These are phyloP conservation scores for Talaromyces borbonicus DNA, from an alignment of 495 filamentous ascomycete species.

Conservation along the genomic window DNA sequence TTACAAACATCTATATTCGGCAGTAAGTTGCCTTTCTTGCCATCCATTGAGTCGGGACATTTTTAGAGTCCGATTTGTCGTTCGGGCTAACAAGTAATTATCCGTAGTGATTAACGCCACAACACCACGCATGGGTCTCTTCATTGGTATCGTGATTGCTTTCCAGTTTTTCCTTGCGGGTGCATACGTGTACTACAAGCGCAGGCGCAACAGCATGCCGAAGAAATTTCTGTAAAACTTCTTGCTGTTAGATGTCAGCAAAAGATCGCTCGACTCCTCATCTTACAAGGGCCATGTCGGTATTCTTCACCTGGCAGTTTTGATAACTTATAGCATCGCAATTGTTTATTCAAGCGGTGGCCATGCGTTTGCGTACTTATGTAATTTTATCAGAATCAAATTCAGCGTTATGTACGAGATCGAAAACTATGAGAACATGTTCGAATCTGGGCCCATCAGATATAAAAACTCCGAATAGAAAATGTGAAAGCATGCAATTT, in stretches of 20 bases:
- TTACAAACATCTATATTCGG: slow-evolving; percentile 26
- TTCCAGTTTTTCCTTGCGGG: slow-evolving; percentile 62
- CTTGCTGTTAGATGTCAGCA: too few relatives aligned
- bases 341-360: too few relatives aligned
- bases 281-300: too few relatives aligned
- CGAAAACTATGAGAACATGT: too few relatives aligned
- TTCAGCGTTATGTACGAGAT: too few relatives aligned
- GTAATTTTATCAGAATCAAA: too few relatives aligned
- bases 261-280: too few relatives aligned
- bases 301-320: too few relatives aligned
- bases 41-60: too few relatives aligned
- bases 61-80: background rate
- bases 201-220: slow-evolving; percentile 58
- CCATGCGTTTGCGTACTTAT: too few relatives aligned
- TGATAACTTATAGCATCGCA: too few relatives aligned
- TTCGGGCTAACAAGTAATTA: slow-evolving; percentile 10
- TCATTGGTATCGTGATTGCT: slow-evolving; percentile 65
- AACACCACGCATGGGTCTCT: slow-evolving; percentile 57
- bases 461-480: background rate
- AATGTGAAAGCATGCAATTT: background rate
- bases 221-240: slow-evolving; percentile 83
- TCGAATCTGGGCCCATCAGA: too few relatives aligned
- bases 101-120: slow-evolving; percentile 47
- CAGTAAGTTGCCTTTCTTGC: slow-evolving; percentile 15
- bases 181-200: slow-evolving; percentile 74